Percentiles rank a stretch among this genome's conserved stretches.
Evolutionary conservation across 2,329 filamentous ascomycete genomes (phyloP).

Genomic region (Ceratocystis harringtonii): DNA sequence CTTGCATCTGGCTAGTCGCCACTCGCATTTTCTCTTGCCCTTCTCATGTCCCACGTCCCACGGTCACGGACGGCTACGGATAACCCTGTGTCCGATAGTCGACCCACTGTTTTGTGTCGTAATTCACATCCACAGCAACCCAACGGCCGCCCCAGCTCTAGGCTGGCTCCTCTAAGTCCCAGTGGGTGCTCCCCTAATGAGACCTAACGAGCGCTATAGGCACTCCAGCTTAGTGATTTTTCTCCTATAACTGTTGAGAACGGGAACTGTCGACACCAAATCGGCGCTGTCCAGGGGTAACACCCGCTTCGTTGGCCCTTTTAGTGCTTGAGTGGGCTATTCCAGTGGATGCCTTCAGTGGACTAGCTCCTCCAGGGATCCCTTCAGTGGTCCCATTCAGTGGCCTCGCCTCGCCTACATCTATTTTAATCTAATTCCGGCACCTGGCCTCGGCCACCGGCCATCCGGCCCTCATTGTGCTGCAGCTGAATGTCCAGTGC

Average conservation of each 20-base stretch:
- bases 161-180: no score
- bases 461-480: conserved; percentile 14
- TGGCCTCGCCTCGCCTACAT: background rate
- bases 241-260: no score
- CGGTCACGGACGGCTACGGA: background rate
- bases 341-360: background rate
- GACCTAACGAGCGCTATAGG: no score
- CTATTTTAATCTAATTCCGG: conserved; percentile 13
- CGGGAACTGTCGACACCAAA: background rate
- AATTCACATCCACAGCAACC: no score
- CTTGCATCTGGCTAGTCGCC: background rate
- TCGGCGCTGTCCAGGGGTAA: background rate
- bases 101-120: background rate
- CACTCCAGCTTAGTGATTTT: no score
- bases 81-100: background rate
- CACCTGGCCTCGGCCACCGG: conserved; percentile 18
- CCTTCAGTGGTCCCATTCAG: no score
- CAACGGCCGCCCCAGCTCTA: no score
- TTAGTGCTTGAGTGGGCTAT: no score
- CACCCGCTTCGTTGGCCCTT: no score
- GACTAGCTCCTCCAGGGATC: background rate
- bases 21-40: background rate
- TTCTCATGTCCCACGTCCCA: background rate
- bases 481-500: conserved; percentile 11
- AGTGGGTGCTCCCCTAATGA: no score